phyloP scores from a whole-genome alignment of 2,329 filamentous ascomycete genomes.

The Eutypa lata region DNA sequence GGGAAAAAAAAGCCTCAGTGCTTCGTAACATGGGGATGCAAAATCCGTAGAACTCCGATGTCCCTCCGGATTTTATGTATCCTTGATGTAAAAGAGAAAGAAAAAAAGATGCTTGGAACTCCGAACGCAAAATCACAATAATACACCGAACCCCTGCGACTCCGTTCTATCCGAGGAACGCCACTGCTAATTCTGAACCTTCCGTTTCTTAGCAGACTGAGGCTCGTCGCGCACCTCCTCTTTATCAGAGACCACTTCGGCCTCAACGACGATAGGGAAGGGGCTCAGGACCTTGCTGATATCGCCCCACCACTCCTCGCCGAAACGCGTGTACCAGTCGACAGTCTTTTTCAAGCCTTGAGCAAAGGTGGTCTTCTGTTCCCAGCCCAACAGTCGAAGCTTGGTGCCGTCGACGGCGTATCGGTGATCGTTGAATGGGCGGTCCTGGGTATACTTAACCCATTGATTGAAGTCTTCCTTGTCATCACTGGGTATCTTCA shows the following conservation, averaged over 20 bases:
- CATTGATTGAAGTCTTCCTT: slow-evolving; percentile 56
- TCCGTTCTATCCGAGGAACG: background rate
- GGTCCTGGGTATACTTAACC: slow-evolving; percentile 73
- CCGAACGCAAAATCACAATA: no score
- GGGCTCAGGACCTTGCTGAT: slow-evolving; percentile 67
- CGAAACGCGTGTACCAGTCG: slow-evolving; percentile 66
- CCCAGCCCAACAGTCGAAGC: slow-evolving; percentile 65
- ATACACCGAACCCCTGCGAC: no score
- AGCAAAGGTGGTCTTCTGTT: slow-evolving; percentile 62
- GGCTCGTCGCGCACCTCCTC: slow-evolving; percentile 34
- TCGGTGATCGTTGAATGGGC: slow-evolving; percentile 73
- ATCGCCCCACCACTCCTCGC: slow-evolving; percentile 69
- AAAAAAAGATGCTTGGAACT: no score
- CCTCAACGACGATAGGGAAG: slow-evolving; percentile 58
- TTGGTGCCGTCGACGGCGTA: slow-evolving; percentile 72
- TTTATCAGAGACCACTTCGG: slow-evolving; percentile 53
- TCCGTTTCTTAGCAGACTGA: slow-evolving; percentile 26
- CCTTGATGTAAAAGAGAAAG: no score
- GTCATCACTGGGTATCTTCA: slow-evolving; percentile 52
- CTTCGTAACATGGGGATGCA: no score
- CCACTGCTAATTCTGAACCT: slow-evolving; percentile 6
- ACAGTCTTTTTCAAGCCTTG: slow-evolving; percentile 63
- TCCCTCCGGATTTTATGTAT: no score
- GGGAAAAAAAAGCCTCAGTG: no score
- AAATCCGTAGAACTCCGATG: no score